Base-by-base conservation (phyloP, 345 rosid species). In the Arabis hirsuta region DNA sequence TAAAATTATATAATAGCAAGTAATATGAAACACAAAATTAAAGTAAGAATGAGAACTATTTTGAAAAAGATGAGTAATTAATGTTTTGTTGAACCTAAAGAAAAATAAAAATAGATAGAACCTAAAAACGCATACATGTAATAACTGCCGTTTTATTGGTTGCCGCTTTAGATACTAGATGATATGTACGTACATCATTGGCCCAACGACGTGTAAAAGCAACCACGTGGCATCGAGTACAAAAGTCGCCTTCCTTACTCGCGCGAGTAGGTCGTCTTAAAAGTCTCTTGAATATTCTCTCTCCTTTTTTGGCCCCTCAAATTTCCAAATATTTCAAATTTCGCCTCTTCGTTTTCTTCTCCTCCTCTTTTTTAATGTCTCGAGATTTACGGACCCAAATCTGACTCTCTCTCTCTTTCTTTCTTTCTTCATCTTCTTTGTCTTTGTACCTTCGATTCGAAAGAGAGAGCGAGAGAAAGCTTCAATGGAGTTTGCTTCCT, bases 401-500 rank as follows among this genome's bases (percentile, higher is more conserved):
- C 69, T 68, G 24, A 22, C 29, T 41, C 39, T 41, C 38, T 56
- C 1, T 47, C 44, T 16, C 16, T 16, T 16, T 16, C 16, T 16
- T 16, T 16, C 16, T 46, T 32, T 64, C 69, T 27, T 53, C 58
- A 22, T 22, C 1, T 22, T 1, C 11, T 11, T 20, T 16, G 73
- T 73, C 55, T 34, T 50, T 34, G 4, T 55, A 65, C 36, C 22
- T 53, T 42, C 7, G 14, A 45, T 41, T 31, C 27, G 20, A 31
- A 42, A 55, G 44, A 34, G 42, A 22, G 22, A 22, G 22, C 1
- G 22, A 22, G 22, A 22, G 24, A 22, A 22, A 56, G 65, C 47
- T 41, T 32, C 52, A 48, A 79, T 81, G 82, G 82, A 72, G 73
- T 72, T 81, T 2, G 67, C 50, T 43, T 84, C 96, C 3, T 85